Evolutionary conservation across 768 basidiomycete species (phyloP), one percentile per base, ranked within the genome.

Genomic region (Macrocybe gigantea): DNA sequence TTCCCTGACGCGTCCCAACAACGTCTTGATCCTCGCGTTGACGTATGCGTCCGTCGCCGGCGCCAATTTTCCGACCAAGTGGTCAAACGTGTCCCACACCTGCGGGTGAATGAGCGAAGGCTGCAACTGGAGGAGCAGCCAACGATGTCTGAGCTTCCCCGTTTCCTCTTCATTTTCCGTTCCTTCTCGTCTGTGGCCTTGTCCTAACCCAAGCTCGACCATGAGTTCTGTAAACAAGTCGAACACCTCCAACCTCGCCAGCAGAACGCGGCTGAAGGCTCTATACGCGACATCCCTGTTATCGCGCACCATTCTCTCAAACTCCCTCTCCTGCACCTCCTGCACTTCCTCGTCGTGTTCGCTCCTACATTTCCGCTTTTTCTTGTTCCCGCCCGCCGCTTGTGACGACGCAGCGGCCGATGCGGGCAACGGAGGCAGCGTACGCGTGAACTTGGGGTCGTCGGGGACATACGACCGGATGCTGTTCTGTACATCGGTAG

Each of bases 71-170:
- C 57, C 57, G 0, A 70, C 60, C 30, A 75, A 60, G 7, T 64
- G 50, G 44, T 71, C 67, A 47, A 75, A 75, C 15, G 71, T 59
- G 39, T 75, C 73, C 66, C 66, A 71, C 3, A 65, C 60, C 39
- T 62, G 63, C 1, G 65, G 56, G 43, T 65, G 61, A 1, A 70
- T 50, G 13, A 71, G 56, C 1, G 60, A 64, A 6, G 73, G 72
- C 22, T 64, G 66, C 1, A 75, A 62, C 51, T 75, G 73, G 6
- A 74, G 62, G 11, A 70, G 56, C 5, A 74, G 54, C 74, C 74
- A 75, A 11, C 64, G 65, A 41, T 60, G 41, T 53, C 62, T 65
- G 52, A 54, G 41, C 15, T 41, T 22, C 22, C 2, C 22, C 22
- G 22, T 22, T 22, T 22, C 22, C 22, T 22, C 22, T 22, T 22